These are phyloP conservation scores for Acephala macrosclerotiorum DNA, from an alignment of 2,329 filamentous ascomycete species.

Conservation along the genomic window DNA sequence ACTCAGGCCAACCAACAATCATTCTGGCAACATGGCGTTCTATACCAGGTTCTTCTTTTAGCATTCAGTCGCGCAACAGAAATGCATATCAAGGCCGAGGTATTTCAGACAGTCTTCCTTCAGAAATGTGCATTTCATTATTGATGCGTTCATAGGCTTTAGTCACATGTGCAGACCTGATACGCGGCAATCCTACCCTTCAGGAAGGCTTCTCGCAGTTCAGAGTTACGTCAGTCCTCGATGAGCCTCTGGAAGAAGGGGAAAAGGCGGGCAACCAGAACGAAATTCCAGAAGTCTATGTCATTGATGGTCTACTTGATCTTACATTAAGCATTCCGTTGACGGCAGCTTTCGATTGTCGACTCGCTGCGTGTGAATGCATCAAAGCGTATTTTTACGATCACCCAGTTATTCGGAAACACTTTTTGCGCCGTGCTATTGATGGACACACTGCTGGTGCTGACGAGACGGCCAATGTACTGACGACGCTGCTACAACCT, in stretches of 20 bases:
- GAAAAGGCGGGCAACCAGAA: slow-evolving; percentile 55
- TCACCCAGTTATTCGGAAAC: slow-evolving; percentile 80
- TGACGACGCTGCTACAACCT: slow-evolving; percentile 80
- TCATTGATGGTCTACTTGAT: slow-evolving; percentile 92
- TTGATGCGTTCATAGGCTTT: slow-evolving; percentile 65
- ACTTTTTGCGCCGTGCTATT: slow-evolving; percentile 89
- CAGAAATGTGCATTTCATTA: slow-evolving; percentile 20
- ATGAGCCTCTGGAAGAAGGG: slow-evolving; percentile 44
- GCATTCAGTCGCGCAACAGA: slow-evolving; percentile 79
- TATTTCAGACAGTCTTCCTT: slow-evolving; percentile 44
- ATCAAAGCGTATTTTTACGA: slow-evolving; percentile 91
- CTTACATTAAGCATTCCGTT: slow-evolving; percentile 75
- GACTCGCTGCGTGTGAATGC: slow-evolving; percentile 86
- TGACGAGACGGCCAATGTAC: slow-evolving; percentile 86
- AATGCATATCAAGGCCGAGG: slow-evolving; percentile 82
- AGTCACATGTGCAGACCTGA: slow-evolving; percentile 85
- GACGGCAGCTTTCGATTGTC: slow-evolving; percentile 75
- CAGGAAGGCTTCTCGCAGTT: slow-evolving; percentile 92
- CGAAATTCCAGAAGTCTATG: slow-evolving; percentile 73
- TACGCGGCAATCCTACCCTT: slow-evolving; percentile 78
- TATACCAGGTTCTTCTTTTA: slow-evolving; percentile 81
- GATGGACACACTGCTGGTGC: slow-evolving; percentile 80
- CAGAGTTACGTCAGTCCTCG: slow-evolving; percentile 71
- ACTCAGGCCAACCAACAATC: slow-evolving; percentile 84
- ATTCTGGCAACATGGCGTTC: slow-evolving; percentile 83